Base-by-base conservation (phyloP, 257 asterid genomes). In the Solanum gracilifrons region DNA sequence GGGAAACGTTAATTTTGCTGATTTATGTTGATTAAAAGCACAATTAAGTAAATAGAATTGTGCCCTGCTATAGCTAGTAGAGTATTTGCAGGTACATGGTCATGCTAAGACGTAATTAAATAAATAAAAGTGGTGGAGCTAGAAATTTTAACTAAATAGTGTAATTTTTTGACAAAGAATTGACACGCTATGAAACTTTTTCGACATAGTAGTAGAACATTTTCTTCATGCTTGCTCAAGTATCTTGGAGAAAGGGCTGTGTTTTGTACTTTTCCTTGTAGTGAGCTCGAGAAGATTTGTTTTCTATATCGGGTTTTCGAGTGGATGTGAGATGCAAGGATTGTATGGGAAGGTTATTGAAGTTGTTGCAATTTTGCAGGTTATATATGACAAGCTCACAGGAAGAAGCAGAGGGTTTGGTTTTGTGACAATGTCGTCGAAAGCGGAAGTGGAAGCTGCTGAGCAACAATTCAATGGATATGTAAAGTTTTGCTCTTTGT, bases 331-430 rank as follows among this genome's bases (percentile, higher is more conserved):
- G 27, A 8, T 73, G 46, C 48, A 3, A 41, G 84, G 13, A 25
- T 77, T 77, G 35, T 39, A 13, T 43, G 1, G 64, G 84, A 79
- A 3, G 64, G 8, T 46, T 75, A 13, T 6, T 79, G 85, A 43
- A 46, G 85, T 80, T 79, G 64, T 79, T 29, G 29, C 4, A 29
- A 29, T 80, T 27, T 46, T 90, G 91, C 92, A 97, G 99, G 99
- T 95, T 88, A 97, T 97, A 89, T 95, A 97, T 83, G 98, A 95
- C 92, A 97, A 94, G 91, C 29, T 43, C 2, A 75, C 98, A 1
- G 99, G 98, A 89, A 93, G 97, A 89, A 97, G 99, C 87, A 91
- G 98, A 88, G 99, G 99, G 16, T 97, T 95, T 62, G 99, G 97
- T 86, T 97, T 95, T 55, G 98, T 97, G 88, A 95, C 99, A n/a